Evolutionary conservation across 768 basidiomycete genomes (phyloP), one percentile per base, ranked within the genome.

Genomic region (Cystofilobasidium bisporidii): DNA sequence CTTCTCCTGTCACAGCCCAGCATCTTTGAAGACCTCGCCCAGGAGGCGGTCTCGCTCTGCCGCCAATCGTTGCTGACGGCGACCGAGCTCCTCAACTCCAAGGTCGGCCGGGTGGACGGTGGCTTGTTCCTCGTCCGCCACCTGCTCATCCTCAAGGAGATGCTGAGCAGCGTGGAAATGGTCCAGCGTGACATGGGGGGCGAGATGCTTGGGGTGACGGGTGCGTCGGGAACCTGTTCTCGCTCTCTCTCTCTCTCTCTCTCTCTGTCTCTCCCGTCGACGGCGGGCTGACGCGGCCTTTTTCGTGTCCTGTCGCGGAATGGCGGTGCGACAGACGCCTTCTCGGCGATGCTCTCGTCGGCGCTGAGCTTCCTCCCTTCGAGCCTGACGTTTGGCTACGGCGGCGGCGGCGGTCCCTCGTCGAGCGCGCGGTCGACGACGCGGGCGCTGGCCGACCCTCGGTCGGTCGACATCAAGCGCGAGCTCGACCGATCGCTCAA

Each of bases 11-110:
- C 40, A 9, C 67, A 98, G 92, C 86, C 89, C n/a, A 87, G 85
- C 1, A 93, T 97, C 67, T 99, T 96, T 67, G 88, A 92, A 72
- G 96, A 99, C 75, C 88, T 98, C 47, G 92, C 94, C 0, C 89
- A 92, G 78, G 93, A 97, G 78, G 90, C 93, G 0, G 82, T 96
- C 38, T 81, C 82, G 17, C 79, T 91, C 5, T 94, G 92, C 75
- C 84, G 86, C 41, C 82, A 86, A 67, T 94, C 93, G 0, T 82
- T 98, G 4, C 80, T 87, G 41, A 76, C 82, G 8, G 91, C 89
- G 0, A 82, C 87, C 0, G 82, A 86, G n/a, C 78, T 81, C 26
- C 80, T 97, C 59, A 71, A 72, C 11, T 57, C 72, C 36, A 83
- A 82, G 41, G 71, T 78, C 10, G 78, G 79, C 58, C 73, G 76